Base-by-base conservation (phyloP, 805 yeast genomes). In the Pichia nakasei region DNA sequence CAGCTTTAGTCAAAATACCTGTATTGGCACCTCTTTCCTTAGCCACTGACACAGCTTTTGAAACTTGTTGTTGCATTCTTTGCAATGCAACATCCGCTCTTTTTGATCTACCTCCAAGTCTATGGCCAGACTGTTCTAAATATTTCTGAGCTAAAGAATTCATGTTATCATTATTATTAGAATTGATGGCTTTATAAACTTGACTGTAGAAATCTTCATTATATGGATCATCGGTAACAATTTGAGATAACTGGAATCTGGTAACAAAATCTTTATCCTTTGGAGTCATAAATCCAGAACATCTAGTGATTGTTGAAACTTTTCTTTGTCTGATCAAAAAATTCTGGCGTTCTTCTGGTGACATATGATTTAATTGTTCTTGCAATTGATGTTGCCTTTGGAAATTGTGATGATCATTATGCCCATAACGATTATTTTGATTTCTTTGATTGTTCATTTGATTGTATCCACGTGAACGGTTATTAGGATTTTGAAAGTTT, bases 21-120 rank as follows among this genome's bases (percentile, higher is more conserved):
- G 73, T 67, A 65, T 80, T 80, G 43, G 86, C 83, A 39, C 76
- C 75, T 51, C 72, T 70, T 56, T 87, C 96, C 60, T 86, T 85
- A 21, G 97, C 98, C 34, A 86, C 91, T 43, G 91, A 85, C 17
- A 91, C 97, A 15, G 97, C 97, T 57, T 85, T 86, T 58, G 88
- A 94, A 42, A 91, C 96, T 68, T 91, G 97, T 61, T 88, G 96
- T 67, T 91, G 97, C 96, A 93, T 86, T 71, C 97, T 81, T 69
- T 86, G 96, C 56, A 89, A 72, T 1, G 96, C 96, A 51, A 87
- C 80, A 63, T 86, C 95, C 9, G 89, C 91, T 61, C 91, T 72
- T 65, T 80, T 83, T 50, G 79, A 71, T 61, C 88, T 78, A 41
- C 94, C 94, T 55, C 95, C 95, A 45, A 85, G 69, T 64, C 93